Percentiles rank a stretch among this genome's conserved stretches.
These are phyloP conservation scores for Irpex sp. DNA, from an alignment of 1,284 basidiomycete genomes.

Conservation along the genomic window DNA sequence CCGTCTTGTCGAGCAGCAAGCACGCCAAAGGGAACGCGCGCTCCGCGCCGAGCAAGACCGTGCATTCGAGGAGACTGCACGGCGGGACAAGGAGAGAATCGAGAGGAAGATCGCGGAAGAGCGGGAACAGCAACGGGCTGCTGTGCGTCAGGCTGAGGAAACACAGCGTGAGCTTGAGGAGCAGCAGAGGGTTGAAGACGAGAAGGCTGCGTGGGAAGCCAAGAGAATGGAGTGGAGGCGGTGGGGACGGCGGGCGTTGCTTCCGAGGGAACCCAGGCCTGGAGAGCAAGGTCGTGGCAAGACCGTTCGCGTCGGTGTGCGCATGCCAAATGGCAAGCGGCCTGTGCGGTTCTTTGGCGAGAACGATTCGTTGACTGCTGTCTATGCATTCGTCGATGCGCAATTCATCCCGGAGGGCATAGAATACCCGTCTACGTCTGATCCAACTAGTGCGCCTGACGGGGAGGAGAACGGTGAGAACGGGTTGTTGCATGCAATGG, in stretches of 20 bases:
- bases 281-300: constrained; percentile 26
- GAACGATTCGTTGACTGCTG: constrained; percentile 49
- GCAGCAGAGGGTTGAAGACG: constrained; percentile 28
- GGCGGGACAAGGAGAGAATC: constrained; percentile 70
- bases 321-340: constrained; percentile 63
- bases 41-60: constrained; percentile 82
- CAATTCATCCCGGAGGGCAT: constrained; percentile 34
- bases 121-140: constrained; percentile 28
- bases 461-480: constrained; percentile 29
- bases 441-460: constrained; percentile 40
- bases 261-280: constrained; percentile 32
- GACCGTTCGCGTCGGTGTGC: constrained; percentile 58
- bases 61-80: constrained; percentile 66
- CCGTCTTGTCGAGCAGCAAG: constrained; percentile 5
- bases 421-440: constrained; percentile 32
- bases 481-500: constrained; percentile 40
- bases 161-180: constrained; percentile 28
- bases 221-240: constrained; percentile 47
- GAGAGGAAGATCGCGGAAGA: constrained; percentile 48
- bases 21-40: constrained; percentile 34
- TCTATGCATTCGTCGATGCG: constrained; percentile 71
- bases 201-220: constrained; percentile 27
- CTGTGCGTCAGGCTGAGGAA: constrained; percentile 25
- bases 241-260: constrained; percentile 40
- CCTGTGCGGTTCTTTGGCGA: constrained; percentile 54